phyloP scores from a whole-genome alignment of 2,329 filamentous ascomycete genomes.

The Claviceps sp. region DNA sequence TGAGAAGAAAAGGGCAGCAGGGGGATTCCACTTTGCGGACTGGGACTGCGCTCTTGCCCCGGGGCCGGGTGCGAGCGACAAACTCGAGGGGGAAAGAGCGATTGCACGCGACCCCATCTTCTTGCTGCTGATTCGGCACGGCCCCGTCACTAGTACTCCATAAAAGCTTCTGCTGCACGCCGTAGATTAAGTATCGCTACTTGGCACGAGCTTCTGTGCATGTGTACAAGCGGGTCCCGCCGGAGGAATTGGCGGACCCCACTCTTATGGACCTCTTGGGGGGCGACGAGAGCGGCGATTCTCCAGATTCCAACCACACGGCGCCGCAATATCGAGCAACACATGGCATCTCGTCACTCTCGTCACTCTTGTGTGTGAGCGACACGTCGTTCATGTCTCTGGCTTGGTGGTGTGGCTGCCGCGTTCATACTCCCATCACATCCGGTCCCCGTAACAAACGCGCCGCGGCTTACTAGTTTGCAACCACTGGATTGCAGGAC shows the following conservation, averaged over 20 bases:
- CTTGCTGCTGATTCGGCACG: neutral
- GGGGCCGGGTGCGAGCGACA: slow-evolving; percentile 2
- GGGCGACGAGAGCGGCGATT: slow-evolving; percentile 5
- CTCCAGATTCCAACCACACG: neutral
- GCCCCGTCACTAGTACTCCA: neutral
- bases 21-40: slow-evolving; percentile 9
- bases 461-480: neutral
- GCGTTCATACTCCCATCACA: neutral
- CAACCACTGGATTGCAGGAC: neutral
- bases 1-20: slow-evolving; percentile 10
- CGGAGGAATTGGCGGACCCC: slow-evolving; percentile 3
- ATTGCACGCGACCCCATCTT: slow-evolving; percentile 1
- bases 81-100: slow-evolving; percentile 2
- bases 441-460: neutral
- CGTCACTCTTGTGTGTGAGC: neutral
- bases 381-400: neutral
- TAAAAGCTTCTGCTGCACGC: neutral
- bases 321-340: slow-evolving; percentile 1
- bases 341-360: neutral
- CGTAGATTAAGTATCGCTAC: neutral
- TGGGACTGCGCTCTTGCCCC: slow-evolving; percentile 6
- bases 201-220: neutral
- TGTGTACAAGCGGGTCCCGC: slow-evolving; percentile 1
- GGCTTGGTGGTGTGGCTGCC: neutral
- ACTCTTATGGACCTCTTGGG: neutral